Base-by-base conservation (phyloP, 345 rosid species). In the Raphanus sativus region DNA sequence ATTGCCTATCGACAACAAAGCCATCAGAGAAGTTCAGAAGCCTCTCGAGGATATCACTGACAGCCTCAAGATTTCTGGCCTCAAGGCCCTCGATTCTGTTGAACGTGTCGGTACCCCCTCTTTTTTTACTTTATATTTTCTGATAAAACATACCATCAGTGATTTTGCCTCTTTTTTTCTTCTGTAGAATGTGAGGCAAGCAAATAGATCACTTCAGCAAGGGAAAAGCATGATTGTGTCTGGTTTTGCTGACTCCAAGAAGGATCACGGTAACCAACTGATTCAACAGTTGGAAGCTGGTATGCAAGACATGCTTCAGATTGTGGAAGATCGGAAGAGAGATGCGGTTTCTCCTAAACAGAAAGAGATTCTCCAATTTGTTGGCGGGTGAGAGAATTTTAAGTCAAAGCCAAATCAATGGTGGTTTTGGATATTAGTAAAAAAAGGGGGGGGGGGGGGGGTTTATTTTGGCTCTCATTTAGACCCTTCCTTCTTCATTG, bases 31-130 rank as follows among this genome's bases (percentile, higher is more conserved):
- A 78, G 99, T 95, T 0, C 99, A 95, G 62, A 95, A 90, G 71
- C 99, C 99, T 0, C 97, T 95, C 1, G 98, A 95, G 77, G 98
- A 92, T 78, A 92, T 95, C 81, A 86, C 98, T 0, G 97, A 95
- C 17, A 88, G 95, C 81, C 98, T 95, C 85, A 92, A 89, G 87
- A 61, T 89, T 73, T 79, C 99, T 25, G 98, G 99, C 26, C 81
- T 90, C 48, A 92, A 84, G 83, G 98, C 94, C 25, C 97, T 95
- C 9, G 99, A 92, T 80, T 87, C 98, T 2, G 98, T 88, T 54
- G 99, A 90, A 83, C 83, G 98, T 82, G 98, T 21, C 21, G n/a
- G n/a, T n/a, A n/a, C n/a, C n/a, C n/a, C n/a, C n/a, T n/a, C n/a
- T n/a, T n/a, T n/a, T n/a, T n/a, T n/a, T n/a, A n/a, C n/a, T n/a